Evolutionary conservation across 352 stramenopile genomes (phyloP).

Genomic region (Phytophthora tubulina): DNA sequence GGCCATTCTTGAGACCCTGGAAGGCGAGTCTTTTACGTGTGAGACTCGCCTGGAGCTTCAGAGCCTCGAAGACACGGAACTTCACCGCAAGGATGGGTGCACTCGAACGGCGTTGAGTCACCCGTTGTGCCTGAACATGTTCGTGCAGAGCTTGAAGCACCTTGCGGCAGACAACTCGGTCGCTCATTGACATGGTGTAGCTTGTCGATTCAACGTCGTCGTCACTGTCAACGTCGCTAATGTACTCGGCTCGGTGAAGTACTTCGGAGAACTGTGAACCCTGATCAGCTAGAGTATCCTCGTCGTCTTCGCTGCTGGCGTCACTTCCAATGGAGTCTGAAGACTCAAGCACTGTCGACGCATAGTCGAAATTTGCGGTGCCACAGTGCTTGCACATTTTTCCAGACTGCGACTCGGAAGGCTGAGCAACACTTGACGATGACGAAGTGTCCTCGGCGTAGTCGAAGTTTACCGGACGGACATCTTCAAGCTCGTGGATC

Average conservation of each 20-base stretch:
- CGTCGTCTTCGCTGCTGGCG: constrained; percentile 35
- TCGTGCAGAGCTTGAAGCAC: constrained; percentile 35
- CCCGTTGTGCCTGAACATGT: constrained; percentile 13
- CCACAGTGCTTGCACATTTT: constrained; percentile 24
- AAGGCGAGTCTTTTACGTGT: constrained; percentile 59
- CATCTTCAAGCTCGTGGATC: constrained; percentile 82
- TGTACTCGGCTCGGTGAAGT: constrained; percentile 57
- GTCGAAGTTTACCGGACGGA: constrained; percentile 69
- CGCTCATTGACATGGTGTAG: constrained; percentile 16
- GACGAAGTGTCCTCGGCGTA: constrained; percentile 67
- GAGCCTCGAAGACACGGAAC: constrained; percentile 53
- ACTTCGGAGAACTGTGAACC: constrained; percentile 70
- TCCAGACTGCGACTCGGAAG: not conserved
- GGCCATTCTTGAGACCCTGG: constrained; percentile 41
- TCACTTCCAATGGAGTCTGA: constrained; percentile 27
- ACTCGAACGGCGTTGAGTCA: constrained; percentile 16
- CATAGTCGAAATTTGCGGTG: constrained; percentile 59
- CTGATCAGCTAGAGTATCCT: constrained; percentile 60
- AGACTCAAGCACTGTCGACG: constrained; percentile 46
- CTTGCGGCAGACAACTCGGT: constrained; percentile 39
- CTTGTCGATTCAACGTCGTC: not conserved
- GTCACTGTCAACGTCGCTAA: constrained; percentile 46
- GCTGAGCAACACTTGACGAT: constrained; percentile 14
- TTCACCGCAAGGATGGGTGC: constrained; percentile 41
- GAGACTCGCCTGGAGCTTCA: constrained; percentile 54